Evolutionary conservation across 1,284 basidiomycete genomes (phyloP).

Genomic region (Tremellales sp.): DNA sequence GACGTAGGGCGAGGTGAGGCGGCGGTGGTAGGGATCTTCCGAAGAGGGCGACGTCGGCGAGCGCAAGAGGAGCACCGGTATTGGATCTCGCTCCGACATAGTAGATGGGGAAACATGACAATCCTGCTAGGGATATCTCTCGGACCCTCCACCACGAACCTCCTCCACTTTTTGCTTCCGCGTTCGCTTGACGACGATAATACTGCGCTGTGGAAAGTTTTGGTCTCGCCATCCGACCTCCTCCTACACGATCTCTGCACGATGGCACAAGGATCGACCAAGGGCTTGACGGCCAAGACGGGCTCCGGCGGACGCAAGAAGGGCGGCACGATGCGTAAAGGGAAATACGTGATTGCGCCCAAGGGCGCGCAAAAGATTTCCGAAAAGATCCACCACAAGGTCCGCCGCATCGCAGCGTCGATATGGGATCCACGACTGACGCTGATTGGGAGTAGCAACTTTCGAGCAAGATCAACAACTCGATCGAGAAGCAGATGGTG

Average conservation of each 20-base stretch:
- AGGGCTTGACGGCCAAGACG: conserved; percentile 33
- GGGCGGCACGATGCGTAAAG: conserved; percentile 37
- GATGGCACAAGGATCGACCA: conserved; percentile 45
- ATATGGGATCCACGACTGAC: conserved; percentile 5
- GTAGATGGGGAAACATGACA: too few species aligned
- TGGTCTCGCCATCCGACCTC: too few species aligned
- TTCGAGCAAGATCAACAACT: conserved; percentile 80
- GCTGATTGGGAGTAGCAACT: conserved; percentile 61
- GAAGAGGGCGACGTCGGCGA: too few species aligned
- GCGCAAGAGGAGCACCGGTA: too few species aligned
- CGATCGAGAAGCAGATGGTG: conserved; percentile 84
- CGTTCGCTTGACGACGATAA: too few species aligned
- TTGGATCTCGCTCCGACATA: too few species aligned
- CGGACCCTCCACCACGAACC: too few species aligned
- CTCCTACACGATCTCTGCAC: background rate
- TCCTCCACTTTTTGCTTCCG: too few species aligned
- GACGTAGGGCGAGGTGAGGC: conserved; percentile 5
- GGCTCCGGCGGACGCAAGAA: conserved; percentile 40
- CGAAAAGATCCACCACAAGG: conserved; percentile 36
- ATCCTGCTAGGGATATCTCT: too few species aligned
- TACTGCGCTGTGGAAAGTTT: too few species aligned
- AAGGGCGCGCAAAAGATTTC: conserved; percentile 36
- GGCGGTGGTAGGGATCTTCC: conserved; percentile 21
- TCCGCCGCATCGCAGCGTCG: conserved; percentile 11
- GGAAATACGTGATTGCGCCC: conserved; percentile 39